Base-by-base conservation (phyloP, 2,329 filamentous ascomycete species). In the Botrytis aclada region DNA sequence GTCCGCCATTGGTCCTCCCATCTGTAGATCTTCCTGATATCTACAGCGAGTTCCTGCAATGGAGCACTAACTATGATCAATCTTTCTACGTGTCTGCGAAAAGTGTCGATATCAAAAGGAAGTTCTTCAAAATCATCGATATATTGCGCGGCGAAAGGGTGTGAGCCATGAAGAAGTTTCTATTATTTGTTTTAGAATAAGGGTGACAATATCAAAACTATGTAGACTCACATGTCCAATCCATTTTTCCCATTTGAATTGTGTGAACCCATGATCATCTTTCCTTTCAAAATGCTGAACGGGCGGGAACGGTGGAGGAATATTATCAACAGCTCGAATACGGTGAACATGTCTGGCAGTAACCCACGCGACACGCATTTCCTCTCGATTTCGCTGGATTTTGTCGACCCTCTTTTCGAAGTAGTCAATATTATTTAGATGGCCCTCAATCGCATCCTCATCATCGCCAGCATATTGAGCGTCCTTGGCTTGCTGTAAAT, bases 91-190 rank as follows among this genome's bases (percentile, higher is more conserved):
- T 66, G 77, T 77, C 58, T 80, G 56, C 58, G 80, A 77, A 71
- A 77, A 75, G 56, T 79, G 79, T 74, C 81, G 39, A 74, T n/a
- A 61, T 76, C 72, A 54, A 76, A 77, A 39, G 76, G 77, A 67
- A 77, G 74, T 6, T 77, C 62, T 41, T 77, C 74, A 72, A 75
- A 76, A 61, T 76, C 75, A 66, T 77, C 81, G 16, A 83, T 80
- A 60, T 83, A 83, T 72, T 82, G 80, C 5, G 80, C 81, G 32
- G 81, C 80, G 60, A 83, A 83, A 32, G 74, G 74, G 39, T 81
- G 77, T 3, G 80, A 80, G 37, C 75, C 74, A 56, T 78, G 79
- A 20, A 78, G 61, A 10, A 81, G 58, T 70, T 81, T 77, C 80
- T 83, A 60, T 51, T 20, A 12, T 12, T 45, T n/a, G 70, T 29